Evolutionary conservation across 148 eudicot species (phyloP), one percentile per base, ranked within the genome.

Genomic region (Vaccinium vitisidaea): DNA sequence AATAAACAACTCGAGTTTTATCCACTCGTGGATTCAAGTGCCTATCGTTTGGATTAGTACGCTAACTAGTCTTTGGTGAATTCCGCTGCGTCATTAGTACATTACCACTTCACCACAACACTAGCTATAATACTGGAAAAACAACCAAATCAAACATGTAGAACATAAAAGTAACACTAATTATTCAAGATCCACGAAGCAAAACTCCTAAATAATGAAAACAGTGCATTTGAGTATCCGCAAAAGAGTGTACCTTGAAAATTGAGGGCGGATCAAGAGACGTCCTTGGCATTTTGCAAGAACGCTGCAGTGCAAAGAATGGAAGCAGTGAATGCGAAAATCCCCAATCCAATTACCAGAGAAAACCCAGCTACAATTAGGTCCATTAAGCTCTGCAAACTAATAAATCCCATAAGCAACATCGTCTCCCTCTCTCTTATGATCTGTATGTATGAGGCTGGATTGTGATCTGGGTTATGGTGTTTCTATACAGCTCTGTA

Each of bases 321-420:
- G 25, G 91, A 93, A 79, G 93, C 88, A 53, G 92, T 88, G 81
- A 94, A 75, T 9, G 93, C 87, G 67, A 95, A 94, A 5, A 95
- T 78, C 6, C 95, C 96, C 74, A 95, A 80, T 1, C 98, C 98
- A 61, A 95, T 88, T 91, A 91, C 86, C 83, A 95, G 85, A 18
- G 98, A 95, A 67, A 92, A 36, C 1, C 96, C 96, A 0, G 98
- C 98, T 5, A 94, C 90, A n/a, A 88, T 43, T 9, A 94, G 83
- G 73, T 95, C 98, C 91, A 94, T 54, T 83, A 94, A 81, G 43
- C 90, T 87, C 85, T 92, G 95, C 1, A 93, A 19, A 43, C 91
- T 93, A 82, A 94, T 56, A 4, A 69, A 30, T 58, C 88, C 90
- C 73, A 93, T 67, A 55, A 90, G 85, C 90, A 93, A 73, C 90